These are phyloP conservation scores for Solanum peruvianum DNA, from an alignment of 257 asterid species.

Conservation along the genomic window DNA sequence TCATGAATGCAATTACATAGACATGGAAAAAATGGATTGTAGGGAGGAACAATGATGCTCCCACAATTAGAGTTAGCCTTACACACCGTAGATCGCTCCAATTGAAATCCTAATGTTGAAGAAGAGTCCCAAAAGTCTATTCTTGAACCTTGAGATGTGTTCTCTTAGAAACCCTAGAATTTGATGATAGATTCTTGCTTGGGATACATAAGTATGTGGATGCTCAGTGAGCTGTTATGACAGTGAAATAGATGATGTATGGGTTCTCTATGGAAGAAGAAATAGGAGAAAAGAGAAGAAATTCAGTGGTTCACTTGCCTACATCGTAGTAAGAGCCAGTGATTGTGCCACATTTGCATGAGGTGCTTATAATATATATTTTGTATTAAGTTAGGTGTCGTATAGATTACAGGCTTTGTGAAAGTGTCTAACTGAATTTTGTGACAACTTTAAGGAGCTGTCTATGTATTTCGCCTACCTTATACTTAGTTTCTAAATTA, in stretches of 20 bases:
- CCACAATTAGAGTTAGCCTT: background rate
- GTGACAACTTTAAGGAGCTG: background rate
- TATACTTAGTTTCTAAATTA: background rate
- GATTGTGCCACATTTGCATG: background rate
- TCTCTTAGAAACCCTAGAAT: background rate
- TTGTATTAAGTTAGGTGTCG: background rate
- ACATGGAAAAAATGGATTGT: background rate
- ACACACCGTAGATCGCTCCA: background rate
- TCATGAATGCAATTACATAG: background rate
- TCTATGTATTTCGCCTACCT: background rate
- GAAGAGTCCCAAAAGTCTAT: background rate
- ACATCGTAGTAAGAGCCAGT: background rate
- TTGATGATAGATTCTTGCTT: background rate
- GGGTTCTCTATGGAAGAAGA: background rate
- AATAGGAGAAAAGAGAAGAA: background rate
- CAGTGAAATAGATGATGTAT: background rate
- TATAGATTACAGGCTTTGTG: background rate
- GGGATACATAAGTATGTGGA: background rate
- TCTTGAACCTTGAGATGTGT: background rate
- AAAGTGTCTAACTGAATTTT: background rate
- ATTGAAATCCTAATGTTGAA: background rate
- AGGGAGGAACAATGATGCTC: background rate
- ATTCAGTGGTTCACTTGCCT: background rate
- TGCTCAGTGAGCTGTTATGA: background rate
- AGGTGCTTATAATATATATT: background rate